These are phyloP conservation scores for Entamoeba nuttalli DNA, from an alignment of 208 protist species.

Conservation along the genomic window DNA sequence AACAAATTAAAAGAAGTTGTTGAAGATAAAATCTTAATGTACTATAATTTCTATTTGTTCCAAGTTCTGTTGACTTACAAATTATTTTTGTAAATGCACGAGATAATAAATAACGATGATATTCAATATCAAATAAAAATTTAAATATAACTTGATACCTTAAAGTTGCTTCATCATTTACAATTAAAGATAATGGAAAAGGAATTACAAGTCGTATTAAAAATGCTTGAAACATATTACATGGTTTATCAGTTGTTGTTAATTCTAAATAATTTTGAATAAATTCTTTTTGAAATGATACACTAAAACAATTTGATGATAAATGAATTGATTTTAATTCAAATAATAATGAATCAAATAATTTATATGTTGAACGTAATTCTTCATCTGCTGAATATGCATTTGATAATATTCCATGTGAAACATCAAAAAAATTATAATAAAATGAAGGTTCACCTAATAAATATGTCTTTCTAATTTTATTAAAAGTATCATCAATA, in stretches of 20 bases:
- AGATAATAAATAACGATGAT: neutral
- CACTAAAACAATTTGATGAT: neutral
- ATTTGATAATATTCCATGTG: neutral
- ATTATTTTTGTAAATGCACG: neutral
- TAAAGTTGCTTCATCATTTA: neutral
- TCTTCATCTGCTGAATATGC: neutral
- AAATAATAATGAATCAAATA: neutral
- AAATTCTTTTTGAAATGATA: neutral
- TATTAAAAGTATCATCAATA: neutral
- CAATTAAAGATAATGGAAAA: neutral
- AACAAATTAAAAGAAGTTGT: neutral
- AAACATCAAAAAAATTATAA: neutral
- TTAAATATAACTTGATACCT: neutral
- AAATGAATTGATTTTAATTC: neutral
- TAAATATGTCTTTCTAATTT: neutral
- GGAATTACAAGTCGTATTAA: neutral
- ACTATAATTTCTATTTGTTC: neutral
- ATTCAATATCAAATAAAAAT: neutral
- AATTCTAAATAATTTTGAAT: neutral
- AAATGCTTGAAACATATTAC: neutral
- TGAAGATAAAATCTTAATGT: neutral
- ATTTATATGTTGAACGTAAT: neutral
- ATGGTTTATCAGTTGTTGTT: neutral
- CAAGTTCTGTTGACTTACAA: neutral
- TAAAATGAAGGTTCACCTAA: neutral